Conservation (phyloP, 2,329 filamentous ascomycete species). For the Paracorniculantispora psalliotae region DNA sequence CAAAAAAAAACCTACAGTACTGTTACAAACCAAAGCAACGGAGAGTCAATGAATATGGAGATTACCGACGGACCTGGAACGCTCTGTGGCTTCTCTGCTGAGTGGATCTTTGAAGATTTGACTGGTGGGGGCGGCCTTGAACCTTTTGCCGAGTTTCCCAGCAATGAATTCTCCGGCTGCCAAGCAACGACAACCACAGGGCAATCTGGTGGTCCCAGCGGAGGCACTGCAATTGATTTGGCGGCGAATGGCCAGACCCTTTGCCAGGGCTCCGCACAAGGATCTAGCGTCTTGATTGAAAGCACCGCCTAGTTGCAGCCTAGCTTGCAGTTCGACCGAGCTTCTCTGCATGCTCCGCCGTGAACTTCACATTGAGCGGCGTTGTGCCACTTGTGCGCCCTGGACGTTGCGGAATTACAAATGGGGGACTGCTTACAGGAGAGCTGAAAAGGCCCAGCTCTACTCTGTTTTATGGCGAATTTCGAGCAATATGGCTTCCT, state of each 20-base stretch:
- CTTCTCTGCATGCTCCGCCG: too few relatives aligned
- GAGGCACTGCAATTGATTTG: background rate
- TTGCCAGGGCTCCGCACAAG: background rate
- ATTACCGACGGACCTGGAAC: background rate
- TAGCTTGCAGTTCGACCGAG: too few relatives aligned
- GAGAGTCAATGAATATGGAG: background rate
- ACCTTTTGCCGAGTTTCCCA: conserved; percentile 1
- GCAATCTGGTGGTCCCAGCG: background rate
- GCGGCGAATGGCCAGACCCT: background rate
- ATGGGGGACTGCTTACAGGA: too few relatives aligned
- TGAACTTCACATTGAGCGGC: too few relatives aligned
- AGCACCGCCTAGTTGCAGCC: too few relatives aligned
- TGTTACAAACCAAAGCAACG: conserved; percentile 2
- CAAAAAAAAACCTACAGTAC: too few relatives aligned
- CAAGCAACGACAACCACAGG: background rate
- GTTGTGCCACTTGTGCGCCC: too few relatives aligned
- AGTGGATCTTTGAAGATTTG: conserved; percentile 7
- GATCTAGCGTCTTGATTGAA: background rate
- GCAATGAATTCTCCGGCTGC: background rate
- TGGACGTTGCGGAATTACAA: too few relatives aligned
- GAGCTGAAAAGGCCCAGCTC: too few relatives aligned
- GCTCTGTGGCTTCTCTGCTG: conserved; percentile 3
- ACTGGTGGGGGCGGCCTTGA: background rate
- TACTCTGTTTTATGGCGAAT: too few relatives aligned
- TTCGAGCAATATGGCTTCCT: too few relatives aligned